Base-by-base conservation (phyloP, 2,329 filamentous ascomycete genomes). In the Tolypocladium inflatum region DNA sequence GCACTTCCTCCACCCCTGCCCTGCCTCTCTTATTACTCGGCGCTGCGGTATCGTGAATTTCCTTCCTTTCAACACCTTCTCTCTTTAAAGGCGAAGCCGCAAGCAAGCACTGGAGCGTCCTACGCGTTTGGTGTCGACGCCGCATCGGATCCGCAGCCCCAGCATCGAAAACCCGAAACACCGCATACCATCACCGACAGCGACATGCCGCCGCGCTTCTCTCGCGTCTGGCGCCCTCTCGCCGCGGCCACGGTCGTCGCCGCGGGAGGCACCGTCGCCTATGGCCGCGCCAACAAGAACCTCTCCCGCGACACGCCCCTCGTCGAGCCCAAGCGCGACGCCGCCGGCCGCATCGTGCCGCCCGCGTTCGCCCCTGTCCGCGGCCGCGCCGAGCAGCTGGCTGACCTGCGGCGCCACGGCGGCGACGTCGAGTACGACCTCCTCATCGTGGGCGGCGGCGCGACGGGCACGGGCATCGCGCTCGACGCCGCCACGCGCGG, bases 401-500 rank as follows among this genome's bases (percentile, higher is more conserved):
- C 72, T 50, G 73, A 76, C 21, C 67, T 77, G n/a, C 68, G 72
- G 11, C 67, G 67, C 26, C 66, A 68, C 62, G 64, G 63, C 57
- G 60, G 59, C 39, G 61, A 68, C 53, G 65, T 68, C 30, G 71
- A 83, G 56, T 93, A 92, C 66, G 90, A 93, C 69, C 77, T 94
- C 45, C 77, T 93, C 62, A 78, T 94, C 65, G 90, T 93, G 65
- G 89, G 89, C 58, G 89, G 85, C 62, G 89, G 89, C 63, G 89
- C 89, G 17, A 93, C 90, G 2, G 89, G 89, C 17, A 81, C 89
- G 7, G 89, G 89, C 30, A 90, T 94, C 65, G 89, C 90, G 15
- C 81, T 94, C 52, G 89, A 94, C 72, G 89, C 89, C 41, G 87
- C 85, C 26, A 92, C 89, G 2, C 82, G 89, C 64, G 89, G 89